Conservation (phyloP, 768 basidiomycete genomes). For the Gyrodon lividus region DNA sequence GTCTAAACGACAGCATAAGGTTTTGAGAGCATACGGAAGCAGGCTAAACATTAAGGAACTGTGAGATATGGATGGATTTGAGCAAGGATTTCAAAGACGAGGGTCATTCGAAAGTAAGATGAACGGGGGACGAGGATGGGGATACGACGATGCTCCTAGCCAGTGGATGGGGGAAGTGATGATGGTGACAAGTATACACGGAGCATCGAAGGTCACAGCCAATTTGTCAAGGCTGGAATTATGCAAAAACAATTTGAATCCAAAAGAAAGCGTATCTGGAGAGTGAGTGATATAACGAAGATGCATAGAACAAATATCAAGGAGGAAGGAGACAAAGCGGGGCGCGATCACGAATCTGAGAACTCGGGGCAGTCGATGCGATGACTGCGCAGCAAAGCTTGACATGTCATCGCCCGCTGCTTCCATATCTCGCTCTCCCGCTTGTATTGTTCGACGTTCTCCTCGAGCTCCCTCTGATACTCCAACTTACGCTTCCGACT, state of each 20-base stretch:
- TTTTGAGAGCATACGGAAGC: not conserved
- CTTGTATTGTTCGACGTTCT: conserved; percentile 48
- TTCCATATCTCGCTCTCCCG: conserved; percentile 65
- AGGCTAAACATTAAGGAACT: conserved; percentile 1
- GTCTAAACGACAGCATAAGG: conserved; percentile 4
- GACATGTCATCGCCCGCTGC: conserved; percentile 45
- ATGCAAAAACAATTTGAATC: conserved; percentile 7
- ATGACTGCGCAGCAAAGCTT: conserved; percentile 55
- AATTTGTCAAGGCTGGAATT: not conserved
- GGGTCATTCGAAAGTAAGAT: not conserved
- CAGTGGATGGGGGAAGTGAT: conserved; percentile 43
- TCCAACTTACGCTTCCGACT: conserved; percentile 73
- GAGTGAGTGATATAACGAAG: conserved; percentile 6
- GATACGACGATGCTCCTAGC: conserved; percentile 56
- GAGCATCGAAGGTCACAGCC: conserved; percentile 44
- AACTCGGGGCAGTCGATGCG: conserved; percentile 58
- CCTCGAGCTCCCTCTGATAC: conserved; percentile 66
- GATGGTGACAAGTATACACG: conserved; percentile 33
- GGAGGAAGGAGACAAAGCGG: not conserved
- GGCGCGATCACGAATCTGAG: conserved; percentile 23
- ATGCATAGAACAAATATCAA: conserved; percentile 13
- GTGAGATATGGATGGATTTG: conserved; percentile 3
- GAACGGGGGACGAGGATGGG: conserved; percentile 26
- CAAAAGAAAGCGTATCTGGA: conserved; percentile 8
- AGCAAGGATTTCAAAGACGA: not conserved